These are phyloP conservation scores for Buddleja alternifolia DNA, from an alignment of 257 asterid genomes.

Conservation along the genomic window DNA sequence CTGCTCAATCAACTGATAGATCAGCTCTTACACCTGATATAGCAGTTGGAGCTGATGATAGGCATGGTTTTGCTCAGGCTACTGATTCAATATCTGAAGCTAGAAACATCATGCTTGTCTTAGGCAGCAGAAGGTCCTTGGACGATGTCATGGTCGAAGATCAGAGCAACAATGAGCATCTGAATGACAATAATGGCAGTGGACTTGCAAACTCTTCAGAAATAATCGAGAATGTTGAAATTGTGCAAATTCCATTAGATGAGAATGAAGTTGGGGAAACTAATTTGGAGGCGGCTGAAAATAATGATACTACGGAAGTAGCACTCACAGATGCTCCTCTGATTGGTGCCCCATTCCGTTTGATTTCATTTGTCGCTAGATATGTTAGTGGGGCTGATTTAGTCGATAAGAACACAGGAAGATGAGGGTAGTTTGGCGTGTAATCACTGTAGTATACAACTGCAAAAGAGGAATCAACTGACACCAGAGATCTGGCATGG, in stretches of 20 bases:
- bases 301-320: constrained; percentile 44
- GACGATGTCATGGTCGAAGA: constrained; percentile 40
- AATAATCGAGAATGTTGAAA: constrained; percentile 54
- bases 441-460: neutral
- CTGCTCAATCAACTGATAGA: constrained; percentile 40
- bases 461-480: neutral
- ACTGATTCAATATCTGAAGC: constrained; percentile 39
- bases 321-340: constrained; percentile 76
- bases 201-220: constrained; percentile 46
- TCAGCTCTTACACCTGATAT: constrained; percentile 31
- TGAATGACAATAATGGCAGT: constrained; percentile 24
- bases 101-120: constrained; percentile 36
- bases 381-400: constrained; percentile 98
- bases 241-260: constrained; percentile 76
- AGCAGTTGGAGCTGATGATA: constrained; percentile 34
- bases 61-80: constrained; percentile 22
- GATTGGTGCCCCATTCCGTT: constrained; percentile 96
- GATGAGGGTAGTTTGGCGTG: constrained; percentile 22
- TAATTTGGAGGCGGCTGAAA: constrained; percentile 31
- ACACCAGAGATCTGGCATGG: constrained; percentile 23
- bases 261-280: constrained; percentile 48
- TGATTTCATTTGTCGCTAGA: constrained; percentile 88
- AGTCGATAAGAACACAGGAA: constrained; percentile 52
- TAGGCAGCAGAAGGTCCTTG: constrained; percentile 42
- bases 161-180: constrained; percentile 35